These are phyloP conservation scores for Suhomyces coccinellae DNA, from an alignment of 1,139 yeast genomes.

Conservation along the genomic window DNA sequence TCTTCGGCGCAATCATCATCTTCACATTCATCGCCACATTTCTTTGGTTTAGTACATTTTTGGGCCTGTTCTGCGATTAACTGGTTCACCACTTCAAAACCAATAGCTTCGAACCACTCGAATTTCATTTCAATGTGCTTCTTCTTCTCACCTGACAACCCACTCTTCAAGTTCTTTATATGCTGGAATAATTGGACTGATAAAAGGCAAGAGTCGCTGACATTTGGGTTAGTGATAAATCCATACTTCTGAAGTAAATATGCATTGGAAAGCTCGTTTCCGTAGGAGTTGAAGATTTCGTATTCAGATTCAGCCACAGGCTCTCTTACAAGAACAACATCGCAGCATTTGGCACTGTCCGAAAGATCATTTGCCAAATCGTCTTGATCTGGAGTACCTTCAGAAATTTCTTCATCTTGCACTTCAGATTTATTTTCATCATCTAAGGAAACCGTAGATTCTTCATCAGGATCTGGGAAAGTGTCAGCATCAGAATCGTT, in stretches of 20 bases:
- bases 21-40: constrained; percentile 3
- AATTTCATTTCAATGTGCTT: constrained; percentile 45
- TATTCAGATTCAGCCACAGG: constrained; percentile 41
- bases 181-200: constrained; percentile 52
- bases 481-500: constrained; percentile 29
- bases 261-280: constrained; percentile 63
- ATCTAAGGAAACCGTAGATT: constrained; percentile 25
- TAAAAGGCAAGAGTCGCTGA: constrained; percentile 57
- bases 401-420: neutral
- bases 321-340: constrained; percentile 45
- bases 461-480: constrained; percentile 28
- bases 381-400: constrained; percentile 15
- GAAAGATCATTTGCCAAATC: constrained; percentile 35
- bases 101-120: constrained; percentile 64
- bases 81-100: constrained; percentile 47
- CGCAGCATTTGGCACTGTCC: constrained; percentile 53
- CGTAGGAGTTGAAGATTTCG: constrained; percentile 79
- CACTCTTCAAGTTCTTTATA: constrained; percentile 32
- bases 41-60: neutral
- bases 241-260: constrained; percentile 74
- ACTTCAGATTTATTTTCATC: constrained; percentile 17
- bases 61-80: constrained; percentile 24
- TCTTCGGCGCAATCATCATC: constrained; percentile 3
- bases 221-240: constrained; percentile 58
- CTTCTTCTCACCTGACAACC: constrained; percentile 23